A percentile compares a stretch with the other conserved stretches of the same genome.
Evolutionary conservation across 2,329 filamentous ascomycete species (phyloP).

Genomic region (Didymella lethalis): DNA sequence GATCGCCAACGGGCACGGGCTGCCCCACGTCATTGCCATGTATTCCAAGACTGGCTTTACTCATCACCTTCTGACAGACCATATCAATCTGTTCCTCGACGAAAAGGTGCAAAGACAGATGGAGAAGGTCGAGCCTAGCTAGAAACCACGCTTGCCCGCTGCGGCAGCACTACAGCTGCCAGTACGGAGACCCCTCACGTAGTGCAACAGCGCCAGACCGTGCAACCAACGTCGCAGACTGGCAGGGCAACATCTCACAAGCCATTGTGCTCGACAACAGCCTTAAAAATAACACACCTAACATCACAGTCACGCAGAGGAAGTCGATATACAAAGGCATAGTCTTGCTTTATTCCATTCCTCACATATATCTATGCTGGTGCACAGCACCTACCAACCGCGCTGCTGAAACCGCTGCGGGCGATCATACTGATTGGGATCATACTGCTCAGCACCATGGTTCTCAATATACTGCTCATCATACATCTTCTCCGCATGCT

Average conservation of each 20-base stretch:
- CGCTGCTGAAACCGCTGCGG: conserved; percentile 43
- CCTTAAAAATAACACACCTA: background rate
- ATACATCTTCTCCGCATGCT: conserved; percentile 57
- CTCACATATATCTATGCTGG: conserved; percentile 1
- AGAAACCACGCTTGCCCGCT: background rate
- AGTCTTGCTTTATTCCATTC: conserved; percentile 4
- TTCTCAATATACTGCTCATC: conserved; percentile 57
- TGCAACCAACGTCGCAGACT: background rate
- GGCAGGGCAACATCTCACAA: background rate
- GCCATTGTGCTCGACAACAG: too few species aligned
- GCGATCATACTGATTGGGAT: conserved; percentile 54
- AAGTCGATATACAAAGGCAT: background rate
- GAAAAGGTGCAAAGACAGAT: background rate
- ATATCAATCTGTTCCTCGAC: background rate
- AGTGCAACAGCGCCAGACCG: background rate
- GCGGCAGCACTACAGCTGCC: background rate
- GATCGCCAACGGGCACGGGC: conserved; percentile 2
- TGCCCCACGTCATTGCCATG: conserved; percentile 1
- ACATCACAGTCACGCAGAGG: background rate
- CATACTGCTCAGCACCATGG: conserved; percentile 55
- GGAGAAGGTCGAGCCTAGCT: background rate
- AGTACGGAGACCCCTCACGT: background rate
- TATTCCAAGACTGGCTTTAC: background rate
- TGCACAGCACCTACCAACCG: conserved; percentile 35
- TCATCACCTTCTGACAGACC: background rate